Base-by-base conservation (phyloP, 2,329 filamentous ascomycete species). In the Clarireedia homoeocarpa region DNA sequence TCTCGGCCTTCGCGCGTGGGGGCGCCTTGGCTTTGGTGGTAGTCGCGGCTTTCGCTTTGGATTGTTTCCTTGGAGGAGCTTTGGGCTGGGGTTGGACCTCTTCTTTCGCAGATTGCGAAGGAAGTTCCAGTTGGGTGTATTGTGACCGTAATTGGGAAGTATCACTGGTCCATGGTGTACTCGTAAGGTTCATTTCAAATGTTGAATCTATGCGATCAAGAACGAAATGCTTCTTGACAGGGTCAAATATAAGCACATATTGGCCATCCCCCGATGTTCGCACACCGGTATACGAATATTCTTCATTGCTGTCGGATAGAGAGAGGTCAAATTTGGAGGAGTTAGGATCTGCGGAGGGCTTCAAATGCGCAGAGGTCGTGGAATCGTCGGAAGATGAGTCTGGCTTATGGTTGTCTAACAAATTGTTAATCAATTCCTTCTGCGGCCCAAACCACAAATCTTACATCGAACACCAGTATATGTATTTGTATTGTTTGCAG, bases 121-220 rank as follows among this genome's bases (percentile, higher is more conserved):
- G 34, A 24, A 50, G 45, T 23, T 63, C 60, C 30, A 94, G 77
- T 58, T 89, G 88, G 9, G 83, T 77, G 67, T 89, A 84, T 66
- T 85, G 78, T 50, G 82, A 78, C 48, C 81, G 78, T 42, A 95
- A 75, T 65, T 79, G 82, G 30, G 81, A 79, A 53, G 78, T 72
- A 62, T 89, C 82, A 53, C 77, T 74, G 65, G 86, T 85, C 61
- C 77, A 80, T 2, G 86, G 88, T 14, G 83, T 83, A 55, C 79
- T 82, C 52, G 81, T 83, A 53, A 96, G 73, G 70, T 96, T 96
- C 85, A 96, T 91, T 66, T 89, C 85, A 72, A 95, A 87, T 40
- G 85, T 84, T n/a, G 85, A 86, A 67, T 89, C 83, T 54, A 96
- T 76, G 51, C 83, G 84, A 73, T 96, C 90, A 54, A 96, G 78